These are phyloP conservation scores for Cicer bijugum DNA, from an alignment of 306 rosid species.

Conservation along the genomic window DNA sequence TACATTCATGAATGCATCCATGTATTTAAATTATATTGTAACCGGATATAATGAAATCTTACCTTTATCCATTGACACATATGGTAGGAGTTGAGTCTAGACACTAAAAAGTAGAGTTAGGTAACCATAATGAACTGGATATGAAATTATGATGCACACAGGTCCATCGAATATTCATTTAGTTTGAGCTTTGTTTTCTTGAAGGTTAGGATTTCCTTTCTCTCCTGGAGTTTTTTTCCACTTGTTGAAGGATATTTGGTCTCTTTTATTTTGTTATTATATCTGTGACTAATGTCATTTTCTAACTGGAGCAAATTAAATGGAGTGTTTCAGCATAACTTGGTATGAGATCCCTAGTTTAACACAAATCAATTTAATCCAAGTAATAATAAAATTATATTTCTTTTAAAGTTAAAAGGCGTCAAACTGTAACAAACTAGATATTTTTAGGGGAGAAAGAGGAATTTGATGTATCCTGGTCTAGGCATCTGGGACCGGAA, in stretches of 20 bases:
- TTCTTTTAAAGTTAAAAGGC: neutral
- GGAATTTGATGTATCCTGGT: slow-evolving; percentile 16
- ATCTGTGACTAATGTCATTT: neutral
- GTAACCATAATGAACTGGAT: neutral
- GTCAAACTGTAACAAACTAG: no score
- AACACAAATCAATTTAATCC: slow-evolving; percentile 27
- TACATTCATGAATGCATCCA: neutral
- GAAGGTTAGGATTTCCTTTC: slow-evolving; percentile 12
- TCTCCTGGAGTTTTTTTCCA: neutral
- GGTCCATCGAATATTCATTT: slow-evolving; percentile 17
- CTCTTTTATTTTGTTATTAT: neutral
- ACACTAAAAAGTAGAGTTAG: slow-evolving; percentile 1
- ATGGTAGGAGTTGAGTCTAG: slow-evolving; percentile 5
- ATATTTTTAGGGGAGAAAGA: neutral
- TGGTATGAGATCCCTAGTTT: slow-evolving; percentile 1
- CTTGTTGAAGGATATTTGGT: neutral
- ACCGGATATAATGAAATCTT: neutral
- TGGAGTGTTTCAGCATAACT: slow-evolving; percentile 7
- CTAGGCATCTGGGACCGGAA: neutral
- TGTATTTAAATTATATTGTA: neutral
- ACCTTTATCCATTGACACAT: neutral
- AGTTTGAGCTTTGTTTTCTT: slow-evolving; percentile 7
- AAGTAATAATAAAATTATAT: neutral
- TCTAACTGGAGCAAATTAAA: slow-evolving; percentile 15
- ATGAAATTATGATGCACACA: slow-evolving; percentile 31